Evolutionary conservation across 345 rosid species (phyloP).

Genomic region (Eutrema yunnanense): DNA sequence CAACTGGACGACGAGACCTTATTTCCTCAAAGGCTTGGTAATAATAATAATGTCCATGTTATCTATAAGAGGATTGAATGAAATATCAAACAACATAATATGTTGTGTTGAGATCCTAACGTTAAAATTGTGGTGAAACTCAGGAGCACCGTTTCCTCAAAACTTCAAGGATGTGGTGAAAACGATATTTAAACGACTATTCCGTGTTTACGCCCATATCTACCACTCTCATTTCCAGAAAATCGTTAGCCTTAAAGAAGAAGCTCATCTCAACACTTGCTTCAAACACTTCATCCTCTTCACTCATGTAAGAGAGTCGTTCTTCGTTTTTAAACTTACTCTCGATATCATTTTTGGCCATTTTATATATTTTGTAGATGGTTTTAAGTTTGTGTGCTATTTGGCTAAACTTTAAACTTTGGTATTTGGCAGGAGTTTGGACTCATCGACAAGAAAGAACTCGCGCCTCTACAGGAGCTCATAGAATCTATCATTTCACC

Average conservation of each 20-base stretch:
- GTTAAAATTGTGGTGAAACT: not conserved
- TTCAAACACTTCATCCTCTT: conserved; percentile 97
- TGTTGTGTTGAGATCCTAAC: not conserved
- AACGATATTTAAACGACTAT: conserved; percentile 88
- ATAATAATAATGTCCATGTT: conserved; percentile 9
- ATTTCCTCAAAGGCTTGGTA: conserved; percentile 98
- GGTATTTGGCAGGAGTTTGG: conserved; percentile 70
- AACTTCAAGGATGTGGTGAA: conserved; percentile 96
- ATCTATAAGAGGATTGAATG: not conserved
- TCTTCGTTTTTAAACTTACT: not conserved
- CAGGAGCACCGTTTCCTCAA: conserved; percentile 96
- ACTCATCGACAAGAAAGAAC: conserved; percentile 94
- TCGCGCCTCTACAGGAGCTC: conserved; percentile 94
- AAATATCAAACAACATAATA: not conserved
- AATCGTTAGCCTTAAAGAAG: conserved; percentile 98
- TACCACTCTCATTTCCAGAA: conserved; percentile 98
- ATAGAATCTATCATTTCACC: conserved; percentile 83
- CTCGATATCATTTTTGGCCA: not conserved
- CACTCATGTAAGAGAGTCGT: conserved; percentile 61
- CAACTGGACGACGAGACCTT: conserved; percentile 97
- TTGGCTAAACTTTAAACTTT: not conserved
- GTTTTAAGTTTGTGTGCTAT: not conserved
- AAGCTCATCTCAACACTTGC: conserved; percentile 98
- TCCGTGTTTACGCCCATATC: conserved; percentile 96
- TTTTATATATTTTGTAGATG: not conserved